Evolutionary conservation across 2,329 filamentous ascomycete species (phyloP), one percentile per base, ranked within the genome.

Genomic region (Aspergillus brasiliensis): DNA sequence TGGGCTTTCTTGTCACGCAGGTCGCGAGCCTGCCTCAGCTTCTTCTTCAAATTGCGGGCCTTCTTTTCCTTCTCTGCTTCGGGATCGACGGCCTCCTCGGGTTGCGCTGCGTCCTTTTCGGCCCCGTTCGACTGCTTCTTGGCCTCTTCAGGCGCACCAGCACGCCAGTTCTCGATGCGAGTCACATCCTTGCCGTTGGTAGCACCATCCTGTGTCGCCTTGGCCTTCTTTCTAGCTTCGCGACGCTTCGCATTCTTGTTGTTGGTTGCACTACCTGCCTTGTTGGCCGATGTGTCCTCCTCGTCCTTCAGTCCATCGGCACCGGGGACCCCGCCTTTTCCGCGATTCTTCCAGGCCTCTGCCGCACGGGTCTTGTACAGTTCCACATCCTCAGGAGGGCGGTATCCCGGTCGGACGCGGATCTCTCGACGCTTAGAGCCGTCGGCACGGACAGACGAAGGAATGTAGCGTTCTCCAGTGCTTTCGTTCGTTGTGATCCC

Each of bases 341-440:
- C 86, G 55, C 91, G 87, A 67, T 86, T 92, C 72, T 92, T 92
- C 80, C 91, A 97, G 52, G 86, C 87, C 74, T 95, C 90, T 52
- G 93, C 93, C 1, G 89, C 92, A 59, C 91, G 88, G 77, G 96
- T 97, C 81, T 92, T 96, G 84, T 99, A 99, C 48, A 97, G 83
- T 73, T 97, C 92, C 64, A 98, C 89, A 77, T 99, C 95, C 79
- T 99, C 95, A 0, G 93, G 92, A 1, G 95, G 96, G 34, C 88
- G 88, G 78, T 97, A 99, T 56, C 95, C 96, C 0, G 95, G 94
- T 28, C 92, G 88, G 62, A 99, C 92, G 72, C 91, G 91, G 73
- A 98, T 98, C 71, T 97, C 94, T 73, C 91, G 96, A 58, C 95
- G 88, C n/a, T 91, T 91, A 53, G 90, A 92, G 59, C 95, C 95